Evolutionary conservation across 257 asterid genomes (phyloP).

Genomic region (Sherardia arvensis): DNA sequence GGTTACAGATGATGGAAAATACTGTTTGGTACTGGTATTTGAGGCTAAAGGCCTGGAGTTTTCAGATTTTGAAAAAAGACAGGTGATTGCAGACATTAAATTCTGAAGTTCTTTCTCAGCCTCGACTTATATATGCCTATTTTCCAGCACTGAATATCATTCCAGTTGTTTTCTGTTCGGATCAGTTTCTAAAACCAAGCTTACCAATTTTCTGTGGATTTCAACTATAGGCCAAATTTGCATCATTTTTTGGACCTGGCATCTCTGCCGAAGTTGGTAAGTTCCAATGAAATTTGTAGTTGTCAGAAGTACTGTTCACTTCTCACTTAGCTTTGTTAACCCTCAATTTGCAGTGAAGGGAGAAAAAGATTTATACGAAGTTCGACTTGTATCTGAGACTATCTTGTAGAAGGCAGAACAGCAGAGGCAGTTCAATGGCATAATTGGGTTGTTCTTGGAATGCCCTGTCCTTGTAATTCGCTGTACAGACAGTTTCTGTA

Average conservation of each 20-base stretch:
- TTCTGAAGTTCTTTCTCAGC: neutral
- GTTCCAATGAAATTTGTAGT: conserved; percentile 8
- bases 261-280: conserved; percentile 84
- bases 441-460: neutral
- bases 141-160: too few relatives aligned
- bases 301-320: neutral
- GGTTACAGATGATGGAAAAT: conserved; percentile 78
- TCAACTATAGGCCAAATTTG: conserved; percentile 57
- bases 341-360: conserved; percentile 62
- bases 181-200: neutral
- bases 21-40: conserved; percentile 64
- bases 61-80: conserved; percentile 74
- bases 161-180: too few relatives aligned
- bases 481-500: neutral
- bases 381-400: conserved; percentile 66
- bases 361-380: conserved; percentile 52
- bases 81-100: conserved; percentile 33
- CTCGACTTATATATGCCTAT: too few relatives aligned
- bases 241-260: conserved; percentile 98
- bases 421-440: neutral
- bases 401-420: conserved; percentile 21
- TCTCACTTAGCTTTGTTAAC: conserved; percentile 3
- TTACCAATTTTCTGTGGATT: neutral
- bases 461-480: neutral
- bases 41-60: conserved; percentile 75